These are phyloP conservation scores for Aegilops umbellulata DNA, from an alignment of 176 grass and related monocot genomes.

Conservation along the genomic window DNA sequence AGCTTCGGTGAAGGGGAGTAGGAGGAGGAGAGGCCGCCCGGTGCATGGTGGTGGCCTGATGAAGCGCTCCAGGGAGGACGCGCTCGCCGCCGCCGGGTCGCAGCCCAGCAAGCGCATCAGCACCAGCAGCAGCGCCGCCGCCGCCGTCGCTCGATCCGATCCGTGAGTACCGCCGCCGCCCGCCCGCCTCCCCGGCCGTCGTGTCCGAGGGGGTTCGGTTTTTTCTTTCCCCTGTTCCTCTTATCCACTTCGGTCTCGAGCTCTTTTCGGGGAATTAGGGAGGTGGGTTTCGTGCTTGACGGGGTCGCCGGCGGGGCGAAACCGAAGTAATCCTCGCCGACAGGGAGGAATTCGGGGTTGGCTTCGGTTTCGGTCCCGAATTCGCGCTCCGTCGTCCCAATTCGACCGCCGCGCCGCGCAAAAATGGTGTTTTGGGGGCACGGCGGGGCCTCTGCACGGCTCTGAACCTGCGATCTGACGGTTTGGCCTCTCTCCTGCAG, in stretches of 20 bases:
- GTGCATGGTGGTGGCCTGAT: constrained; percentile 59
- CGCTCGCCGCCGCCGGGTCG: constrained; percentile 60
- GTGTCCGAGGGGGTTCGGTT: not conserved
- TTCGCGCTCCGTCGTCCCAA: not conserved
- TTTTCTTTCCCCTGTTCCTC: not conserved
- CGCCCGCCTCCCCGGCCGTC: not conserved
- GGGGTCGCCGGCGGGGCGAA: not conserved
- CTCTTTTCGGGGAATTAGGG: not conserved
- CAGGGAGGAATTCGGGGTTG: not conserved
- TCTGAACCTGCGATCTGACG: constrained; percentile 24
- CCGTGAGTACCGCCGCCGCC: constrained; percentile 55
- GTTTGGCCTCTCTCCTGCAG: constrained; percentile 20
- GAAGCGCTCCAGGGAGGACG: constrained; percentile 64
- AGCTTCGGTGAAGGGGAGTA: too few relatives aligned
- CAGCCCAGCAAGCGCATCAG: constrained; percentile 59
- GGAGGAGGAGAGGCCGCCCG: not conserved
- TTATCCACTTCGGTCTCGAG: not conserved
- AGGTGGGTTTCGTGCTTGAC: not conserved
- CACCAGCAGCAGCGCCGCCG: not conserved
- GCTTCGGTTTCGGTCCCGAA: not conserved
- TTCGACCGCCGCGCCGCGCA: not conserved
- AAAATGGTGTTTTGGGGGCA: constrained; percentile 22
- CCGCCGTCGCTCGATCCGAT: constrained; percentile 75
- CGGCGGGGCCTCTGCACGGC: not conserved
- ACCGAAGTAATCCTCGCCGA: not conserved